These are phyloP conservation scores for Fusarium pseudonygamai DNA, from an alignment of 2,329 filamentous ascomycete genomes.

Conservation along the genomic window DNA sequence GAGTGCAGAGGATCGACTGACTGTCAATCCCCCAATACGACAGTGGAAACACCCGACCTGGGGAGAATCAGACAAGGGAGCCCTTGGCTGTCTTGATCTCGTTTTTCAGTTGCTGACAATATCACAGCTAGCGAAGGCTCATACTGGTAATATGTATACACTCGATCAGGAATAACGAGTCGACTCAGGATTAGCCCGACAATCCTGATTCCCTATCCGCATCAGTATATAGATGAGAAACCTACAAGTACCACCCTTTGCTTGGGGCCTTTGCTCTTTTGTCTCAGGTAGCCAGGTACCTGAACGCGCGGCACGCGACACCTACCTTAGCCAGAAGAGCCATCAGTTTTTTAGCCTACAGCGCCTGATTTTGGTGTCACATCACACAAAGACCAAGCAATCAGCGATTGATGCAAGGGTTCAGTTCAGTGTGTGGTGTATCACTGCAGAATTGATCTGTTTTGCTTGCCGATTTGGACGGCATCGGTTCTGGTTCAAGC, in stretches of 20 bases:
- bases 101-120: not conserved
- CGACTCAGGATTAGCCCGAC: not conserved
- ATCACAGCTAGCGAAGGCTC: not conserved
- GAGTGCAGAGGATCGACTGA: slow-evolving; percentile 29
- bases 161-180: not conserved
- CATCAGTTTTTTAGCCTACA: not conserved
- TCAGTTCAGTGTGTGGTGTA: not conserved
- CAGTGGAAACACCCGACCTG: slow-evolving; percentile 22
- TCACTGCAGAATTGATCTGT: not conserved
- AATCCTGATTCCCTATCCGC: not conserved
- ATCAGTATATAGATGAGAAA: not conserved
- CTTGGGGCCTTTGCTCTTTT: not conserved
- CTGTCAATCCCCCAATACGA: not conserved
- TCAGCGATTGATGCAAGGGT: not conserved
- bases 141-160: not conserved
- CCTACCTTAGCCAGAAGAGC: not conserved
- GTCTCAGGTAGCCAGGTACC: slow-evolving; percentile 20
- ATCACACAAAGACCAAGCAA: not conserved
- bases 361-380: not conserved
- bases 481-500: not conserved
- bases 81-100: not conserved
- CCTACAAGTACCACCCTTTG: not conserved
- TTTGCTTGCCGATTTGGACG: not conserved
- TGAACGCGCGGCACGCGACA: slow-evolving; percentile 38
- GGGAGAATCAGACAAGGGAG: slow-evolving; percentile 2